Base-by-base conservation (phyloP, 1,284 basidiomycete species). In the Sporisorium graminicola region DNA sequence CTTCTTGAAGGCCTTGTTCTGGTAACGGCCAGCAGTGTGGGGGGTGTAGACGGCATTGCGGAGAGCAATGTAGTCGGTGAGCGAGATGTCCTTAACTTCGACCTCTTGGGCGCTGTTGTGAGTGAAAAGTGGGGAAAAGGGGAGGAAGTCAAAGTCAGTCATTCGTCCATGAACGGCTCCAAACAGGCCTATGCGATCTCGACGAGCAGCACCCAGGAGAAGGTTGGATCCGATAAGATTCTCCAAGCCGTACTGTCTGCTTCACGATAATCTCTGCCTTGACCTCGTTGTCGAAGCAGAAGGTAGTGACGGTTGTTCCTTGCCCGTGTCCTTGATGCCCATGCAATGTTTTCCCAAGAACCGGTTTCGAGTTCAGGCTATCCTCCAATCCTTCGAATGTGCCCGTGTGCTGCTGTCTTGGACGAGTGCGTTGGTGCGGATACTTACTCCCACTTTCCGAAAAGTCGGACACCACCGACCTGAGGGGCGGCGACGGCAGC, bases 1-100 rank as follows among this genome's bases (percentile, higher is more conserved):
- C 92, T 99, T 99, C 91, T 96, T 97, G 92, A 99, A 99, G 88
- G 98, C 95, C 90, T 98, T 98, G 90, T 95, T 95, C 87, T 95
- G 94, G 88, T 98, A 99, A 88, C 97, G 94, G 82, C 97, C 97
- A 82, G 96, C 95, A 75, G 97, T 99, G 91, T 99, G 96, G 74
- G 96, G 85, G 71, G 96, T 89, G 89, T 95, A 98, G 87, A 98
- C 95, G 71, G 95, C 92, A 88, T 98, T 95, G 87, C 94, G 95
- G 88, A 97, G 93, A 89, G 98, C 95, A 88, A 99, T 96, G 91
- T 99, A 99, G 89, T 99, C 97, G 47, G 81, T 83, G 46, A 84
- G 77, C 57, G 83, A 86, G 78, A 99, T 99, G 87, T 99, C 97
- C 90, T 98, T 98, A 87, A 98, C 94, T 88, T 99, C 95, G 81